Base-by-base conservation (phyloP, 2,329 filamentous ascomycete species). In the Didymella arachidicola region DNA sequence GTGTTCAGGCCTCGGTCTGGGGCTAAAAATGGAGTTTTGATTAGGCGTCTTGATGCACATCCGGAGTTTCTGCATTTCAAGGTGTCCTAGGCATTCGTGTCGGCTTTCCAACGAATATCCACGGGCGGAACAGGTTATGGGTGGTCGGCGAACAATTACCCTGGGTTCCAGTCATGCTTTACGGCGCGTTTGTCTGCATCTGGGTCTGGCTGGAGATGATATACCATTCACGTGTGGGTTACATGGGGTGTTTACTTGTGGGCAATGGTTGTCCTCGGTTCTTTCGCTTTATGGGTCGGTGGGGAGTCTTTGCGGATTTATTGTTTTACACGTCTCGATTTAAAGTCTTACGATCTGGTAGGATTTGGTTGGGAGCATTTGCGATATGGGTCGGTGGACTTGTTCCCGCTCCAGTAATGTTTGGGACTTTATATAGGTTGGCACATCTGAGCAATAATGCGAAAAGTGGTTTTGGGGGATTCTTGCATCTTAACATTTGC, bases 1-100 rank as follows among this genome's bases (percentile, higher is more conserved):
- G 93, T 65, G 90, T 93, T 61, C 92, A 96, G 77, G 93, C 93
- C 65, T 96, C 92, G 65, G 94, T 97, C 68, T 98, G 93, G 93
- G 93, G 93, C 69, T 97, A 88, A 64, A 52, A 51, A 60, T 30
- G 67, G 67, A 72, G 55, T 73, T 72, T 74, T 72, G 67, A 66
- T 70, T 70, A 59, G 66, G 66, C 72, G 69, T 73, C 58, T 72
- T 64, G 70, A 77, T 73, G 73, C 72, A 74, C 73, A 71, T 76
- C 67, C 68, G 74, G 76, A 77, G 76, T 78, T 78, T 72, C 73
- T 76, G 75, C 76, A 78, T 78, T 77, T 72, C 63, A 54, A 73
- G 76, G 75, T 77, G 75, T 78, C 72, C 64, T 70, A 71, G 73
- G 74, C 74, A 77, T 76, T 69, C 61, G 67, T 72, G 68, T 74